These are phyloP conservation scores for Lanmaoa pseudosensibilis DNA, from an alignment of 768 basidiomycete genomes.

Conservation along the genomic window DNA sequence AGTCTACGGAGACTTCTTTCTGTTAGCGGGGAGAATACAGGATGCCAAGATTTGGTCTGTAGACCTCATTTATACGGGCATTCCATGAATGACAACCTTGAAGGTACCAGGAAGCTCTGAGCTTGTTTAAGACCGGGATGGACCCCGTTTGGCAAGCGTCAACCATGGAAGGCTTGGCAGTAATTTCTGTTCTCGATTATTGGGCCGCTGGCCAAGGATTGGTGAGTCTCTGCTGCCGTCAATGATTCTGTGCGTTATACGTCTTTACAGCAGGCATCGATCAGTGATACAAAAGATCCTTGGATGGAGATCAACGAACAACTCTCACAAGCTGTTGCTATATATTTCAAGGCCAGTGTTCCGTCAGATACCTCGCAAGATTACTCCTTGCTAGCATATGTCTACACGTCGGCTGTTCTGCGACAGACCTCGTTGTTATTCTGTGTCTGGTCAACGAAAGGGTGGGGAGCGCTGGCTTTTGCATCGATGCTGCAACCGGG, in stretches of 20 bases:
- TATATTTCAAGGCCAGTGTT: constrained; percentile 62
- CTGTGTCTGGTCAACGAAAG: constrained; percentile 82
- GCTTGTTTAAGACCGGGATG: constrained; percentile 67
- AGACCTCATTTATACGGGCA: background rate
- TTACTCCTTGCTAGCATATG: constrained; percentile 61
- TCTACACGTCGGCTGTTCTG: constrained; percentile 66
- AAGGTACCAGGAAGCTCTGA: constrained; percentile 86
- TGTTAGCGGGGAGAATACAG: constrained; percentile 80
- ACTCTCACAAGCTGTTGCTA: constrained; percentile 55
- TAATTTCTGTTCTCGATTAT: constrained; percentile 74
- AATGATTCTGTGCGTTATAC: background rate
- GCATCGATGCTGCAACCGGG: constrained; percentile 71
- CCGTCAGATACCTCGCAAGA: constrained; percentile 53
- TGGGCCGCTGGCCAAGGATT: constrained; percentile 77
- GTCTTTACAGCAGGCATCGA: constrained; percentile 51
- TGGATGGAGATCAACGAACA: constrained; percentile 79
- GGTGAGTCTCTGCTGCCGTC: constrained; percentile 44
- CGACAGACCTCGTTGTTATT: constrained; percentile 75
- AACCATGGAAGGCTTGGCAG: constrained; percentile 82
- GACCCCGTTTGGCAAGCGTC: constrained; percentile 91
- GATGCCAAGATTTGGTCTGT: constrained; percentile 81
- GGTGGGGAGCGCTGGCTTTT: constrained; percentile 81
- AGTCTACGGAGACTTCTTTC: constrained; percentile 83
- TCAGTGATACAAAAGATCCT: constrained; percentile 57
- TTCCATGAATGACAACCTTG: constrained; percentile 21